Evolutionary conservation across 371 early-diverging fungal species (phyloP).

Genomic region (Choanephora cucurbitarum): DNA sequence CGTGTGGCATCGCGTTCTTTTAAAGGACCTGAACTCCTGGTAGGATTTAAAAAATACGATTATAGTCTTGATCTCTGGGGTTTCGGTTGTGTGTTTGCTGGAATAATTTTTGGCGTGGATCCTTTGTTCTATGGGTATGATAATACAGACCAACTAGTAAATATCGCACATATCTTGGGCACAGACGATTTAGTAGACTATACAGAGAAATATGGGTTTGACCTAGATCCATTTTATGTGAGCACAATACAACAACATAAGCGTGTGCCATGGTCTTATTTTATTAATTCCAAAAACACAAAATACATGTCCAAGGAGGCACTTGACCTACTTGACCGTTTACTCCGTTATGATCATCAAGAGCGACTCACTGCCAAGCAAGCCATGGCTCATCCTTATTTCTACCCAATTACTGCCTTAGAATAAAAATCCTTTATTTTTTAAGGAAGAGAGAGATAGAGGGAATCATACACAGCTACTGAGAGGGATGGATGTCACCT

Average conservation of each 20-base stretch:
- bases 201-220: constrained; percentile 92
- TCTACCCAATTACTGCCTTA: constrained; percentile 32
- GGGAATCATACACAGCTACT: constrained; percentile 18
- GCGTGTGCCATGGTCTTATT: constrained; percentile 90
- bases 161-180: constrained; percentile 95
- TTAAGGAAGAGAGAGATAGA: not conserved
- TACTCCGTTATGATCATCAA: constrained; percentile 96
- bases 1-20: constrained; percentile 98
- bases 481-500: constrained; percentile 13
- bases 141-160: constrained; percentile 97
- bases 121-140: constrained; percentile 99
- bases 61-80: constrained; percentile 99
- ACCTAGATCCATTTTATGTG: constrained; percentile 83
- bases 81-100: constrained; percentile 98
- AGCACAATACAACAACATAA: constrained; percentile 81
- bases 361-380: constrained; percentile 92
- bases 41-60: constrained; percentile 97
- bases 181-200: constrained; percentile 89
- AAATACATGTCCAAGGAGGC: constrained; percentile 86
- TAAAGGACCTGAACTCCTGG: constrained; percentile 98
- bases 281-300: constrained; percentile 86
- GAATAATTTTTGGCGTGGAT: constrained; percentile 97
- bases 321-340: constrained; percentile 89
- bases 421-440: not conserved
- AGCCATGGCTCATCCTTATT: constrained; percentile 94